Base-by-base conservation (phyloP, 1,139 yeast species). In the Geotrichum bryndzae region DNA sequence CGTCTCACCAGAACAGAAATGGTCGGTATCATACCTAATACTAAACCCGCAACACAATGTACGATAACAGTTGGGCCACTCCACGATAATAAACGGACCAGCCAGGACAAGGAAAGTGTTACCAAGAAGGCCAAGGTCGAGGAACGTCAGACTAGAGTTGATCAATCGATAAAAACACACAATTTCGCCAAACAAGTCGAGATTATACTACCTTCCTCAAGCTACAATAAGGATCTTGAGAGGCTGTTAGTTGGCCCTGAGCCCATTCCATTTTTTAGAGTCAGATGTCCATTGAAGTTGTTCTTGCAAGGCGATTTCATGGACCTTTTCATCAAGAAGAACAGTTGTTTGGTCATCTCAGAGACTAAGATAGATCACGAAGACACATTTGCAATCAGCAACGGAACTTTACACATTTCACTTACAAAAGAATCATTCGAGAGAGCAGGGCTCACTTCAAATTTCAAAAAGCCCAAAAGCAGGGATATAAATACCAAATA, bases 341-440 rank as follows among this genome's bases (percentile, higher is more conserved):
- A 57, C 23, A 53, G 51, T 53, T 51, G 60, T 56, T 50, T 51
- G 60, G 56, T 66, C 15, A 56, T 72, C 4, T 69, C 72, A 11
- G 62, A 63, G 51, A 63, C 68, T 1, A 58, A 60, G 27, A 65
- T 76, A 0, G 75, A 75, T 57, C 74, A 75, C 61, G 72, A 75
- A 54, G 74, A 76, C 58, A 70, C 72, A 6, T 60, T 75, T 53
- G 70, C 76, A 13, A 65, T 78, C 4, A 60, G 66, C 11, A 59
- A 68, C 27, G 46, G 77, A 3, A 59, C 57, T 5, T 61, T 78
- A 35, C 66, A 69, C 31, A 56, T 78, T 18, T 72, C 76, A 11
- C 63, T 78, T 33, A 69, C 75, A 7, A 63, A 68, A 7, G 74
- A 70, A 10, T 63, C 71, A 2, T 78, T 74, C 64, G 66, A 68